phyloP scores from a whole-genome alignment of 495 filamentous ascomycete genomes.

The Podospora tetraspora region DNA sequence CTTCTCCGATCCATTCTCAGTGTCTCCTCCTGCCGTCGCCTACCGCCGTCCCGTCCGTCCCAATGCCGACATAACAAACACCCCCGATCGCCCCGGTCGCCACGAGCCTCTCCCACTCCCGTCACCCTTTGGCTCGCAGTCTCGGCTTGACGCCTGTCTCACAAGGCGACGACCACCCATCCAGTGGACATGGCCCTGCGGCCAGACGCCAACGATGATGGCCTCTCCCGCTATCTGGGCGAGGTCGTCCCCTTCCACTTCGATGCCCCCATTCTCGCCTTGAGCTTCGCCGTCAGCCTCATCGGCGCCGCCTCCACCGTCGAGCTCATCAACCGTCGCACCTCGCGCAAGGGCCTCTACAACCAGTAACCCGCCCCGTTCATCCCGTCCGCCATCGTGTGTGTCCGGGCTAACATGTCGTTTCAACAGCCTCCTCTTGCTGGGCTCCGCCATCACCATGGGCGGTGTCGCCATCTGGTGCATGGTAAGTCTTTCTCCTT shows the following conservation, averaged over 20 bases:
- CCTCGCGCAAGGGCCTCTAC: constrained; percentile 58
- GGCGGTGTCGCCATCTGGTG: constrained; percentile 73
- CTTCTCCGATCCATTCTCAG: neutral
- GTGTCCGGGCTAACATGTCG: neutral
- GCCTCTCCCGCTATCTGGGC: constrained; percentile 28
- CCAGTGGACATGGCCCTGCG: neutral
- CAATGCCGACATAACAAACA: neutral
- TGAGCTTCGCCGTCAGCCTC: constrained; percentile 73
- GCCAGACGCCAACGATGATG: neutral
- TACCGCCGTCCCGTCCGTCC: neutral
- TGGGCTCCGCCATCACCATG: constrained; percentile 68
- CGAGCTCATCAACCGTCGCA: constrained; percentile 74
- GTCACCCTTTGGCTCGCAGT: neutral
- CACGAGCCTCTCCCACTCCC: neutral
- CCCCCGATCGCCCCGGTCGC: neutral
- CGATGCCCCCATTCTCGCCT: constrained; percentile 57
- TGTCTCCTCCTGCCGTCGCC: neutral
- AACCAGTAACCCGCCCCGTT: constrained; percentile 54
- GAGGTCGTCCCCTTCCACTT: constrained; percentile 51
- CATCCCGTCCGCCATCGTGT: too few species aligned
- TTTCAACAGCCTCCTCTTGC: constrained; percentile 58
- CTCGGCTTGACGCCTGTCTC: too few species aligned
- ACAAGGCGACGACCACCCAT: neutral
- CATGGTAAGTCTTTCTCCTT: constrained; percentile 33
- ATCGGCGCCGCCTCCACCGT: constrained; percentile 73